Evolutionary conservation across 495 filamentous ascomycete genomes (phyloP).

Genomic region (Cairneyella variabilis): DNA sequence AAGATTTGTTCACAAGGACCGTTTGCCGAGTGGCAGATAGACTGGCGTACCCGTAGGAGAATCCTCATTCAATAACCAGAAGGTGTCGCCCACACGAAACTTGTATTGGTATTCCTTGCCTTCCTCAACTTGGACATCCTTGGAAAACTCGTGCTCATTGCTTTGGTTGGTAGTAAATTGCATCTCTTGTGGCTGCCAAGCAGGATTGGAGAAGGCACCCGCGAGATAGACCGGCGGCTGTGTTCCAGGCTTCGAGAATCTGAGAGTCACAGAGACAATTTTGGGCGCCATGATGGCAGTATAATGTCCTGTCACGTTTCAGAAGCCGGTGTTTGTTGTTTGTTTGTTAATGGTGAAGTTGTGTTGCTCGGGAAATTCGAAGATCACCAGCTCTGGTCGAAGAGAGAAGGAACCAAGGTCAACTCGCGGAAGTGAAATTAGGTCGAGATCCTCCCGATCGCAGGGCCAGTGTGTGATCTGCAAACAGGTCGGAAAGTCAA

Average conservation of each 20-base stretch:
- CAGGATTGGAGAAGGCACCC: slow-evolving; percentile 59
- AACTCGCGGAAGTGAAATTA: too few species aligned
- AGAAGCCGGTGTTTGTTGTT: background rate
- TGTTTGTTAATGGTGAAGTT: background rate
- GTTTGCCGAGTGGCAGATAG: background rate
- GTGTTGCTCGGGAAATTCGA: background rate
- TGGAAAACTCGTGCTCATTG: slow-evolving; percentile 39
- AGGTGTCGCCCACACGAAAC: slow-evolving; percentile 57
- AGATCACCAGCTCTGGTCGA: too few species aligned
- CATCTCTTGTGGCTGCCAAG: slow-evolving; percentile 63
- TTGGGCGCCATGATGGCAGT: slow-evolving; percentile 24
- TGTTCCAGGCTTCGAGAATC: slow-evolving; percentile 51
- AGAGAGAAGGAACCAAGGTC: too few species aligned
- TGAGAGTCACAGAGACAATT: slow-evolving; percentile 45
- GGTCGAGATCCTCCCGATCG: too few species aligned
- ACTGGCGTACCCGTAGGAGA: slow-evolving; percentile 41
- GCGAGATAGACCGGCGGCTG: slow-evolving; percentile 61
- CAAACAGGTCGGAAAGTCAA: too few species aligned
- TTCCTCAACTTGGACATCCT: slow-evolving; percentile 41
- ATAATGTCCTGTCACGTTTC: background rate
- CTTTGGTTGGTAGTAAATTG: slow-evolving; percentile 37
- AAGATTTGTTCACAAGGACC: too few species aligned
- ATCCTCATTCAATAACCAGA: slow-evolving; percentile 57
- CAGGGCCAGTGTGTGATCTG: too few species aligned
- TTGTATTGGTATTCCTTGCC: slow-evolving; percentile 62